phyloP scores from a whole-genome alignment of 257 asterid species.

The Euphrasia confusa region DNA sequence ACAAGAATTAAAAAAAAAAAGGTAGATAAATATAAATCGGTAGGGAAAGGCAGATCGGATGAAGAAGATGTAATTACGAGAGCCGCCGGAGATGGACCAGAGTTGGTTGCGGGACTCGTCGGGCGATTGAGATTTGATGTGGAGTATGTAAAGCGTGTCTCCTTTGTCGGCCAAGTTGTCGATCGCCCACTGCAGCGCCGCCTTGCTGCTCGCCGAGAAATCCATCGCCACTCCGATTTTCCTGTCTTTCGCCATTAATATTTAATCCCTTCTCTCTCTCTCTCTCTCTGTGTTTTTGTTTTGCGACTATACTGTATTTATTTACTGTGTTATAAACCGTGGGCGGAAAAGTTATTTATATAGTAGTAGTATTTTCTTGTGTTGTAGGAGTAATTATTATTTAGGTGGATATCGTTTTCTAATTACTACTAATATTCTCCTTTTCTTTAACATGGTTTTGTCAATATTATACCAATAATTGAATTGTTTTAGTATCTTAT shows the following conservation, averaged over 20 bases:
- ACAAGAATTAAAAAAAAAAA: neutral
- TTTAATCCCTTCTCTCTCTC: neutral
- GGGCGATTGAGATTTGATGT: constrained; percentile 34
- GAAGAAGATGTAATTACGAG: constrained; percentile 36
- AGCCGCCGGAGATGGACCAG: constrained; percentile 65
- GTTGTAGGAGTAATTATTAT: too few species aligned
- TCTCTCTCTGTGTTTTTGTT: neutral
- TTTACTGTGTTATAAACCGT: too few species aligned
- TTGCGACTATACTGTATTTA: too few species aligned
- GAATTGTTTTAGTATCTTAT: too few species aligned
- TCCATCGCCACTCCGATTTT: constrained; percentile 62
- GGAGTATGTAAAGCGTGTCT: constrained; percentile 51
- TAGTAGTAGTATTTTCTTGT: too few species aligned
- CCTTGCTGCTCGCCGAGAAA: constrained; percentile 72
- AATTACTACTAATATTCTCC: too few species aligned
- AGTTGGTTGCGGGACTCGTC: constrained; percentile 42
- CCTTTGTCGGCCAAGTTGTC: constrained; percentile 72
- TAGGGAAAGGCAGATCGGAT: constrained; percentile 8
- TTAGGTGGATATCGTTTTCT: too few species aligned
- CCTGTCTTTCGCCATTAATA: constrained; percentile 57
- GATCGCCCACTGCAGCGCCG: constrained; percentile 65
- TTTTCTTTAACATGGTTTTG: too few species aligned
- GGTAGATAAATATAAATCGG: neutral
- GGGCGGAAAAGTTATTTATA: too few species aligned
- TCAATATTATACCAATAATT: too few species aligned